phyloP scores from a whole-genome alignment of 129 eudicot genomes.

The Silybum marianum region DNA sequence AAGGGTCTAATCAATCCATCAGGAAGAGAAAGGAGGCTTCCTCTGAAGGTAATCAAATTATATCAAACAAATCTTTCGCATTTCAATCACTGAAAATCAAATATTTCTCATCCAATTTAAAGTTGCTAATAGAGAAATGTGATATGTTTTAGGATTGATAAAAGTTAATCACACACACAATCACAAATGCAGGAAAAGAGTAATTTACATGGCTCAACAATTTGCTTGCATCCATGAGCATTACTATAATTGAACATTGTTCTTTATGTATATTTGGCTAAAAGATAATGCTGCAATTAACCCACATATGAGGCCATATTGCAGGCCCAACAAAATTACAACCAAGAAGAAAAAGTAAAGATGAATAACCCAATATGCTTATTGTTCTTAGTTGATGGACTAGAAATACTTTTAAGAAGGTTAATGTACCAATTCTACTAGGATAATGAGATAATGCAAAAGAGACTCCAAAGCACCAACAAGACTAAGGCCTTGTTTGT shows the following conservation, averaged over 20 bases:
- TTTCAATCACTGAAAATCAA: neutral
- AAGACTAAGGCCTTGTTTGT: too few relatives aligned
- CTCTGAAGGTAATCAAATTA: constrained; percentile 62
- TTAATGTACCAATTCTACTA: neutral
- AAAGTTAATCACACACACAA: too few relatives aligned
- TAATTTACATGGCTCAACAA: neutral
- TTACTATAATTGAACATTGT: neutral
- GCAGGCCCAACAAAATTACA: neutral
- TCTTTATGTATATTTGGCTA: neutral
- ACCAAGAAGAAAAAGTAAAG: neutral
- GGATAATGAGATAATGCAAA: neutral
- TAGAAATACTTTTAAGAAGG: neutral
- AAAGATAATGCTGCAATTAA: neutral
- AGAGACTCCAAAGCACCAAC: neutral
- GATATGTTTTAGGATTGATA: neutral
- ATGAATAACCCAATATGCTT: neutral
- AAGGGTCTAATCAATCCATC: constrained; percentile 92
- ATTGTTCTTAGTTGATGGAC: neutral
- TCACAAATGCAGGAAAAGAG: neutral
- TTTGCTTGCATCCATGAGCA: neutral
- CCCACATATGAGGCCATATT: neutral
- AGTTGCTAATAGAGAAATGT: constrained; percentile 4
- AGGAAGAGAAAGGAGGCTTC: constrained; percentile 95
- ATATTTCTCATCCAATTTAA: neutral
- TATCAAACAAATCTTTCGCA: neutral